A percentile compares a stretch with the other conserved stretches of the same genome.
Conservation (phyloP, 345 rosid genomes). For the Melaleuca alternifolia region DNA sequence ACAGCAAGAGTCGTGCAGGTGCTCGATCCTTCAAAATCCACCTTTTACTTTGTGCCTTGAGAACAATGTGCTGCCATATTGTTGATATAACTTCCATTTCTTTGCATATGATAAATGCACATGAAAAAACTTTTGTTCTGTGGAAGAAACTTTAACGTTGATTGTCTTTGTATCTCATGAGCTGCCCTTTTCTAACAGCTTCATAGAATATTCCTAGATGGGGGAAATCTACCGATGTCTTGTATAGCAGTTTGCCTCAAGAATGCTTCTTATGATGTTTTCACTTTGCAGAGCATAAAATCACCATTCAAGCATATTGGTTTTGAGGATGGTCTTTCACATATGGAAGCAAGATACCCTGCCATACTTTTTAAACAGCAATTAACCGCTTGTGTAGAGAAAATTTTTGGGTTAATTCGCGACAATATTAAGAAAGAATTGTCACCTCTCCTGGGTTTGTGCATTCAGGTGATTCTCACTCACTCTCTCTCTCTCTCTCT, state of each 20-base stretch:
- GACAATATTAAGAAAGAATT: constrained; percentile 93
- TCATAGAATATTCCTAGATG: neutral
- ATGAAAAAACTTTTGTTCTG: neutral
- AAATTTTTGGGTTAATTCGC: constrained; percentile 93
- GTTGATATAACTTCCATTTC: neutral
- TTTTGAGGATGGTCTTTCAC: constrained; percentile 64
- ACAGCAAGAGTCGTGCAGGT: constrained; percentile 71
- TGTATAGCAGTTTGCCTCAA: neutral
- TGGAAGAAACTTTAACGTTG: neutral
- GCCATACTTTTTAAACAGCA: constrained; percentile 93
- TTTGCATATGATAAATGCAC: neutral
- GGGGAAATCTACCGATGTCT: neutral
- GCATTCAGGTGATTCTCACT: constrained; percentile 69
- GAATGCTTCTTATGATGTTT: neutral
- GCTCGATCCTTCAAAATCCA: neutral
- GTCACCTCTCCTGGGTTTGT: constrained; percentile 61
- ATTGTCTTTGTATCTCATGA: neutral
- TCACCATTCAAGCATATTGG: constrained; percentile 73
- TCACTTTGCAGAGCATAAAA: constrained; percentile 50
- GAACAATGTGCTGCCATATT: neutral
- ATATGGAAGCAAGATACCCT: constrained; percentile 93
- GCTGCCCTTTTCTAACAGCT: neutral
- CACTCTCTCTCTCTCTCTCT: neutral
- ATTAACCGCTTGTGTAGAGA: constrained; percentile 94
- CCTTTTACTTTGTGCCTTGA: neutral